Evolutionary conservation across 2,329 filamentous ascomycete genomes (phyloP), one percentile per base, ranked within the genome.

Genomic region (Colletotrichum aenigma): DNA sequence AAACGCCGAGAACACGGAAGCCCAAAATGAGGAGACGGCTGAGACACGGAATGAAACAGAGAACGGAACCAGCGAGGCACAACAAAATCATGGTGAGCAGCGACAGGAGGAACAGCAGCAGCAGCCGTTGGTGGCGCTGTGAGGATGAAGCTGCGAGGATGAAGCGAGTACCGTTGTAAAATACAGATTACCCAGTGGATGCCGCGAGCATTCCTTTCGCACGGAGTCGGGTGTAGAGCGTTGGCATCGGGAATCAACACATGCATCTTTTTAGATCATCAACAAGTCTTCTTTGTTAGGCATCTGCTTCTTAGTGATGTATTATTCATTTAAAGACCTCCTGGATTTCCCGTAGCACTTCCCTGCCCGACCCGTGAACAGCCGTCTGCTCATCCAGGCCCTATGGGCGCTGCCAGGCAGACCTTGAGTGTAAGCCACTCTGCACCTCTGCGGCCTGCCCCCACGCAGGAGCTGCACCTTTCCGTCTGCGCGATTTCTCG

Each of bases 141-240:
- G 36, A 24, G 32, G 26, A n/a, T n/a, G 38, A 48, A 3, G 38
- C 38, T 48, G 38, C 38, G 43, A 52, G 43, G 38, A 43, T 10
- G 21, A 65, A 30, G 34, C n/a, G 21, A 70, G 58, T 34, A 55
- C 18, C 28, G 48, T 64, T 76, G 70, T 68, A 65, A 34, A 73
- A 38, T 74, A 74, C 58, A 65, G 48, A 69, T 69, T 74, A 69
- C 70, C 74, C 64, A 69, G 43, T 8, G 73, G 74, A 73, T 38
- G 70, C 65, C 61, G 30, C 26, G 28, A 36, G 71, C 65, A 58
- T 69, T 65, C 58, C 58, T 69, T 65, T 69, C 30, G 69, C 55
- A 69, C 60, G 70, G 70, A 76, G 65, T 76, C 65, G 74, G 70
- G 70, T 74, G 48, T 66, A 75, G 74, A 68, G 69, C 70, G 58